Percentiles rank a stretch among this genome's conserved stretches.
These are phyloP conservation scores for Nemania abortiva DNA, from an alignment of 2,329 filamentous ascomycete species.

Conservation along the genomic window DNA sequence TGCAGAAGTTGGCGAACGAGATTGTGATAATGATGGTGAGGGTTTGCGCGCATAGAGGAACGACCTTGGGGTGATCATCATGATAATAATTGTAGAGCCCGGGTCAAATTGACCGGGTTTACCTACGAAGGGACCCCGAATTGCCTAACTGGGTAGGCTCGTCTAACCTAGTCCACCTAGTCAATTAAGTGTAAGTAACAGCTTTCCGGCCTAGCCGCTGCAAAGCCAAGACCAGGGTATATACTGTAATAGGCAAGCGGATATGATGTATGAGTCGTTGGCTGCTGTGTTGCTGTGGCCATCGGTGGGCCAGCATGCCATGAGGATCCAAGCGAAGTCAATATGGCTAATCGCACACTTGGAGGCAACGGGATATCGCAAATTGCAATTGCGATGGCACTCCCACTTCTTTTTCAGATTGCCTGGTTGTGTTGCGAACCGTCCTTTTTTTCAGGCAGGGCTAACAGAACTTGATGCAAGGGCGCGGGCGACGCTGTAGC, in stretches of 20 bases:
- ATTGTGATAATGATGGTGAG: conserved; percentile 36
- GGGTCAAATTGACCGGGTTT: conserved; percentile 13
- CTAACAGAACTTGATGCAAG: conserved; percentile 25
- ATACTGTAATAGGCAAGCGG: conserved; percentile 34
- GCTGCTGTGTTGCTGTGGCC: conserved; percentile 24
- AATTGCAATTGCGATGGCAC: background rate
- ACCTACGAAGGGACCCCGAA: conserved; percentile 30
- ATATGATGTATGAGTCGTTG: conserved; percentile 30
- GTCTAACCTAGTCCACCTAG: conserved; percentile 8
- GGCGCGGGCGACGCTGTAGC: conserved; percentile 23
- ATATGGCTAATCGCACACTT: conserved; percentile 30
- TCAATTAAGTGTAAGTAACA: conserved; percentile 21
- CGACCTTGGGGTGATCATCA: conserved; percentile 58
- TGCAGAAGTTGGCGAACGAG: conserved; percentile 29
- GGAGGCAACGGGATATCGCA: background rate
- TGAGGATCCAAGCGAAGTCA: conserved; percentile 22
- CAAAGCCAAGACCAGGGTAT: conserved; percentile 16
- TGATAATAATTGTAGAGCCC: conserved; percentile 43
- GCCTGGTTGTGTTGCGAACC: background rate
- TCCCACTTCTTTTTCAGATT: background rate
- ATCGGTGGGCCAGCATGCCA: conserved; percentile 31
- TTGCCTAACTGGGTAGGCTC: conserved; percentile 29
- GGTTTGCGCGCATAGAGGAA: conserved; percentile 54
- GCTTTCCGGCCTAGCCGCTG: conserved; percentile 15
- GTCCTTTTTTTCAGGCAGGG: conserved; percentile 18